Percentiles rank a stretch among this genome's conserved stretches.
phyloP scores from a whole-genome alignment of 2,329 filamentous ascomycete species.

The Fusarium sp. region DNA sequence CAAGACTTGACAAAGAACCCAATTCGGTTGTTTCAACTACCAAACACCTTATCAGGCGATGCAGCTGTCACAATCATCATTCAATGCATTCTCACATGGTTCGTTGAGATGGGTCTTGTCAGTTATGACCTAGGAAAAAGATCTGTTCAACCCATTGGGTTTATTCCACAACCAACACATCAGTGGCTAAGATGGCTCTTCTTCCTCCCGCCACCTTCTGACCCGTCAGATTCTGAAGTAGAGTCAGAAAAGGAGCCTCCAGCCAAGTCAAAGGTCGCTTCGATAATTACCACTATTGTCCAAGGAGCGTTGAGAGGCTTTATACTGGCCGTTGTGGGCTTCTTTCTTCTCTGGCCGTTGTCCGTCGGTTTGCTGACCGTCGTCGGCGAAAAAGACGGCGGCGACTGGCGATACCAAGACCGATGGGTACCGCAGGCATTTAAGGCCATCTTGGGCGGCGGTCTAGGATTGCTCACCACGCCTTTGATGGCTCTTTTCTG shows the following conservation, averaged over 20 bases:
- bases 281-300: conserved; percentile 43
- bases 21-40: conserved; percentile 64
- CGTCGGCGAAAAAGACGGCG: conserved; percentile 54
- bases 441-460: conserved; percentile 64
- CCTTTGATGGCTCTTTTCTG: conserved; percentile 66
- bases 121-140: conserved; percentile 62
- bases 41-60: conserved; percentile 66
- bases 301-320: conserved; percentile 50
- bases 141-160: conserved; percentile 63
- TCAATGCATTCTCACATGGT: conserved; percentile 67
- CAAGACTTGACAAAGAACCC: conserved; percentile 55
- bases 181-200: conserved; percentile 58
- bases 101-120: conserved; percentile 64
- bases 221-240: background rate
- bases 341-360: conserved; percentile 61
- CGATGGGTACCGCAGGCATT: conserved; percentile 65
- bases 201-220: conserved; percentile 25
- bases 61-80: conserved; percentile 66
- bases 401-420: conserved; percentile 61
- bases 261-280: conserved; percentile 1
- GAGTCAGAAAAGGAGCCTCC: conserved; percentile 5
- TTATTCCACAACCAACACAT: conserved; percentile 55
- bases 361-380: conserved; percentile 61
- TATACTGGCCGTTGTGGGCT: conserved; percentile 53
- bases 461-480: conserved; percentile 63